These are phyloP conservation scores for Immersiella caudata DNA, from an alignment of 495 filamentous ascomycete species.

Conservation along the genomic window DNA sequence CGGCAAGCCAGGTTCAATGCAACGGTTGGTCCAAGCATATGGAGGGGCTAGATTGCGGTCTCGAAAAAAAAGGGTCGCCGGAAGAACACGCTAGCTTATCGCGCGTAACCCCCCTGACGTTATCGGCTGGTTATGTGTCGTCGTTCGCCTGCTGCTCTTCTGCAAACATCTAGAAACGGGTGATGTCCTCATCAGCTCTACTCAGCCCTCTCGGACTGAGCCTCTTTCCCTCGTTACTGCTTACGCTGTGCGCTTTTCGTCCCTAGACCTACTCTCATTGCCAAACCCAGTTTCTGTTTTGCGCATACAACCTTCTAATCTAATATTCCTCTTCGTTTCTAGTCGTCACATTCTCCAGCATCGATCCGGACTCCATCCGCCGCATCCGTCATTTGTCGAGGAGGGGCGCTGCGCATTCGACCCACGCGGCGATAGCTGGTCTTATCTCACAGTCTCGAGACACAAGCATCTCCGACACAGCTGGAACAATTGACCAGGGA, in stretches of 20 bases:
- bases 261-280: slow-evolving; percentile 33
- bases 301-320: slow-evolving; percentile 27
- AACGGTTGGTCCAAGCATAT: slow-evolving; percentile 9
- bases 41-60: slow-evolving; percentile 11
- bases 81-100: slow-evolving; percentile 15
- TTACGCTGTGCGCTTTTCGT: slow-evolving; percentile 18
- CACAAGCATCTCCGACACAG: neutral
- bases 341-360: neutral
- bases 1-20: slow-evolving; percentile 8
- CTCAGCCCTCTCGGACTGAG: slow-evolving; percentile 32
- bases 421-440: slow-evolving; percentile 1
- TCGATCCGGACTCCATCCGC: neutral
- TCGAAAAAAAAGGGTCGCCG: neutral
- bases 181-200: slow-evolving; percentile 23
- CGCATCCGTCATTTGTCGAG: neutral
- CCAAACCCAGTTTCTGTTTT: slow-evolving; percentile 14
- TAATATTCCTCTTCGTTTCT: slow-evolving; percentile 12
- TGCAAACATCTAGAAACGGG: slow-evolving; percentile 11
- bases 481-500: neutral
- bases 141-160: neutral
- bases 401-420: neutral
- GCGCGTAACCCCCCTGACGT: slow-evolving; percentile 5
- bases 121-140: slow-evolving; percentile 2
- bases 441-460: neutral
- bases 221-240: slow-evolving; percentile 34